A percentile compares a stretch with the other conserved stretches of the same genome.
Conservation (phyloP, 768 basidiomycete species). For the Floccularia luteovirens region DNA sequence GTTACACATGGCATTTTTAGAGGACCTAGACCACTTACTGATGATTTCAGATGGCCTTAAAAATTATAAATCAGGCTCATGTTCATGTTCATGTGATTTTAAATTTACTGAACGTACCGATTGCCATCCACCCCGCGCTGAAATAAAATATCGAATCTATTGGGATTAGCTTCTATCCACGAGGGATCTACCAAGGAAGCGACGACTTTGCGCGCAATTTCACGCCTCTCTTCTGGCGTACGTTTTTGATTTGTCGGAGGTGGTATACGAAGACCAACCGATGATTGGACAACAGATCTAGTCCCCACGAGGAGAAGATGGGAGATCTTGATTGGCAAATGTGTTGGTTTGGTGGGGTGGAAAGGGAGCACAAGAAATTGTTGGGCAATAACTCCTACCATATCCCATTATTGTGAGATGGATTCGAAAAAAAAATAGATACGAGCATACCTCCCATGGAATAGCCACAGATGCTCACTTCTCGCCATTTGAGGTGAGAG, state of each 20-base stretch:
- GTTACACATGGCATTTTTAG: slow-evolving; percentile 7
- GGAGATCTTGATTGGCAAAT: slow-evolving; percentile 29
- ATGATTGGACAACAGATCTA: slow-evolving; percentile 16
- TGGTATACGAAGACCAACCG: slow-evolving; percentile 14
- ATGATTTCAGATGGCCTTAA: slow-evolving; percentile 16
- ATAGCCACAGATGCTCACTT: slow-evolving; percentile 37
- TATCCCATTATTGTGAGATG: background rate
- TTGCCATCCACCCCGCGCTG: slow-evolving; percentile 12
- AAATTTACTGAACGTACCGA: slow-evolving; percentile 11
- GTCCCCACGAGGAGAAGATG: slow-evolving; percentile 33
- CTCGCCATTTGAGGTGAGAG: slow-evolving; percentile 27
- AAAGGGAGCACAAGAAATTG: slow-evolving; percentile 36
- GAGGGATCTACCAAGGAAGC: slow-evolving; percentile 17
- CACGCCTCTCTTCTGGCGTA: slow-evolving; percentile 17
- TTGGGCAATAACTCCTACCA: slow-evolving; percentile 34
- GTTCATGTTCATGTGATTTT: background rate
- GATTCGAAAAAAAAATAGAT: background rate
- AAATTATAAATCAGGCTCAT: too few relatives aligned
- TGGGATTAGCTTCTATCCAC: slow-evolving; percentile 16
- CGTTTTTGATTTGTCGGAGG: slow-evolving; percentile 13
- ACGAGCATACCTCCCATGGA: slow-evolving; percentile 41
- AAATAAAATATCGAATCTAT: slow-evolving; percentile 15
- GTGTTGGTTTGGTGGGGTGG: slow-evolving; percentile 21
- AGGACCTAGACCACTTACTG: slow-evolving; percentile 9
- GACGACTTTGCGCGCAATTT: slow-evolving; percentile 14